These are phyloP conservation scores for Kodamaea suecica DNA, from an alignment of 1,139 yeast genomes.

Conservation along the genomic window DNA sequence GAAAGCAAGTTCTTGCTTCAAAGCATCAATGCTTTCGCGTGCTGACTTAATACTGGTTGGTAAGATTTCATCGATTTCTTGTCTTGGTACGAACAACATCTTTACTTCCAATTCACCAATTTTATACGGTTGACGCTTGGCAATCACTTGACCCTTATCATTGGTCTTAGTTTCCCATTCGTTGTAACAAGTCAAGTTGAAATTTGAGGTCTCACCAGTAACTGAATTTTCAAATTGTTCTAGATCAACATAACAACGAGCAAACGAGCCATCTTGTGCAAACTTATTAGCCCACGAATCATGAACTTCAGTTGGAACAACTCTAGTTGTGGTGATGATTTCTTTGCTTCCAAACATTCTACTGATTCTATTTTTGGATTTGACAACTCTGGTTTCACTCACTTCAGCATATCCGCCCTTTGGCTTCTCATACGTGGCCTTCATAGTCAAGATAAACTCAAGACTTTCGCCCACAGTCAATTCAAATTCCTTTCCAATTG, in stretches of 20 bases:
- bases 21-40: slow-evolving; percentile 47
- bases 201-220: slow-evolving; percentile 50
- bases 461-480: slow-evolving; percentile 63
- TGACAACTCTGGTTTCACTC: slow-evolving; percentile 49
- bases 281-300: slow-evolving; percentile 59
- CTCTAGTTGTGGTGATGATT: slow-evolving; percentile 50
- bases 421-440: slow-evolving; percentile 57
- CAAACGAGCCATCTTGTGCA: slow-evolving; percentile 88
- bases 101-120: slow-evolving; percentile 68
- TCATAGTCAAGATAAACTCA: slow-evolving; percentile 73
- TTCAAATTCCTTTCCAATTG: slow-evolving; percentile 81
- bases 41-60: slow-evolving; percentile 68
- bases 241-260: slow-evolving; percentile 66
- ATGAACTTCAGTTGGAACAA: slow-evolving; percentile 46
- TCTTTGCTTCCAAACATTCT: slow-evolving; percentile 51
- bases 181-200: slow-evolving; percentile 64
- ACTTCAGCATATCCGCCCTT: slow-evolving; percentile 56
- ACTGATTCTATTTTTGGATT: slow-evolving; percentile 43
- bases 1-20: slow-evolving; percentile 36
- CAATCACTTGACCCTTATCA: slow-evolving; percentile 24
- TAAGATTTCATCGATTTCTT: slow-evolving; percentile 52
- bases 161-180: slow-evolving; percentile 67
- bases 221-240: slow-evolving; percentile 55
- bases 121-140: slow-evolving; percentile 51
- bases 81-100: slow-evolving; percentile 68